Base-by-base conservation (phyloP, 2,329 filamentous ascomycete species). In the Myriosclerotinia curreyana region DNA sequence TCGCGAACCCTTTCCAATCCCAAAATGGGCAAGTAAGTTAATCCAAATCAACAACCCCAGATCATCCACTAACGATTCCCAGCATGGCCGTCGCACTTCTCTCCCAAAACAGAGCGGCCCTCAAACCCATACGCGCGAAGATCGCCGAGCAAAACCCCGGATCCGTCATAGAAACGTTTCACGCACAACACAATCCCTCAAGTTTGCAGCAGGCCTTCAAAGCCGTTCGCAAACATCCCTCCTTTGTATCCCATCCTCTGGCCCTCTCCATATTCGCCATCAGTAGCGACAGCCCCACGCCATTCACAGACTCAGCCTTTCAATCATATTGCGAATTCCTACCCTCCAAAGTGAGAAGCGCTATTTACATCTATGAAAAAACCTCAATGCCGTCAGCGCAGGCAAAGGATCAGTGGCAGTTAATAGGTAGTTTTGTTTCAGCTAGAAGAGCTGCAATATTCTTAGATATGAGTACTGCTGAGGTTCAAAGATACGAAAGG, bases 271-370 rank as follows among this genome's bases (percentile, higher is more conserved):
- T 31, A 34, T 86, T 81, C 72, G 83, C 80, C 67, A 78, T 86
- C 70, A 86, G 85, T 71, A 80, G 84, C 67, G 76, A 76, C 0
- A 77, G 76, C 68, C 83, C 80, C 72, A 84, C 82, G 67, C 81
- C 83, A 0, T 85, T 84, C 72, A 74, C 84, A 54, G 75, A 81
- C 50, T 82, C 83, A 69, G 83, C 81, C 0, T 77, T 80, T 34
- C 79, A 83, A 31, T 75, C 77, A 3, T 82, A 81, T 69, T 79
- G 75, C 51, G 72, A 78, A 2, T 81, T 77, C 58, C 67, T 86
- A 77, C 76, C 0, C 86, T 84, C 72, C 25, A 34, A 17, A 3
- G 5, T 2, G 15, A 9, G 25, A 8, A n/a, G 14, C 49, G 2
- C 2, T 34, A 12, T 34, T 20, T 44, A 51, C 49, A 20, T 51